These are phyloP conservation scores for Diaporthe vexans DNA, from an alignment of 2,329 filamentous ascomycete genomes.

Conservation along the genomic window DNA sequence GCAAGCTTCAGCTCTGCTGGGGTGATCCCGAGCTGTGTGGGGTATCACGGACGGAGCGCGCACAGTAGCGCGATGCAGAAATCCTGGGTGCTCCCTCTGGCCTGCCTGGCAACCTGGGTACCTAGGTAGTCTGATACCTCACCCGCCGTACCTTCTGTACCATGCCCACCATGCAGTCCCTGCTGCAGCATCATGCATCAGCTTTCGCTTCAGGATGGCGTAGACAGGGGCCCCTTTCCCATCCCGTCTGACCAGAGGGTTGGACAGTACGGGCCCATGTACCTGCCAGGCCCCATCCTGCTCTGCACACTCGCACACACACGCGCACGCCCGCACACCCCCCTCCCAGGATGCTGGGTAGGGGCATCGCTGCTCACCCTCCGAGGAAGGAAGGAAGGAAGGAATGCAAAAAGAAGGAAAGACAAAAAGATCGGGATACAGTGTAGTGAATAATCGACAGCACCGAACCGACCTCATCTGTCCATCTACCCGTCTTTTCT, in stretches of 20 bases:
- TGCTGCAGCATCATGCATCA: conserved; percentile 30
- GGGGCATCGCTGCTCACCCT: conserved; percentile 5
- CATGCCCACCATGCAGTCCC: neutral
- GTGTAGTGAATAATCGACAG: neutral
- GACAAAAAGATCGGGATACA: neutral
- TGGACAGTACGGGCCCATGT: neutral
- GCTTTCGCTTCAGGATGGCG: conserved; percentile 28
- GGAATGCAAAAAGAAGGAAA: neutral
- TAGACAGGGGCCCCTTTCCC: conserved; percentile 17
- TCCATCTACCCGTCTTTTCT: neutral
- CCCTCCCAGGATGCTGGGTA: conserved; percentile 29
- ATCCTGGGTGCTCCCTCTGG: neutral
- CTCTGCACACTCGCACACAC: conserved; percentile 10
- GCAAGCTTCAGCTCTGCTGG: conserved; percentile 30
- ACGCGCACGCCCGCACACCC: conserved; percentile 8
- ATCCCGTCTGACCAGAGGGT: conserved; percentile 16
- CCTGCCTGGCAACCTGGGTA: too few species aligned
- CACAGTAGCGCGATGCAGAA: conserved; percentile 7
- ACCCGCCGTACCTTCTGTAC: conserved; percentile 9
- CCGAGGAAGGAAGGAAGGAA: conserved; percentile 20
- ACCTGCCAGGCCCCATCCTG: conserved; percentile 25
- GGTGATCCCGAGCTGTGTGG: conserved; percentile 31
- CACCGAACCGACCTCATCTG: neutral
- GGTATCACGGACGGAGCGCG: conserved; percentile 30
- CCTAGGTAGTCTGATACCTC: neutral